Conservation (phyloP, 164 flowering plant genomes). For the Tinospora cordifolia region DNA sequence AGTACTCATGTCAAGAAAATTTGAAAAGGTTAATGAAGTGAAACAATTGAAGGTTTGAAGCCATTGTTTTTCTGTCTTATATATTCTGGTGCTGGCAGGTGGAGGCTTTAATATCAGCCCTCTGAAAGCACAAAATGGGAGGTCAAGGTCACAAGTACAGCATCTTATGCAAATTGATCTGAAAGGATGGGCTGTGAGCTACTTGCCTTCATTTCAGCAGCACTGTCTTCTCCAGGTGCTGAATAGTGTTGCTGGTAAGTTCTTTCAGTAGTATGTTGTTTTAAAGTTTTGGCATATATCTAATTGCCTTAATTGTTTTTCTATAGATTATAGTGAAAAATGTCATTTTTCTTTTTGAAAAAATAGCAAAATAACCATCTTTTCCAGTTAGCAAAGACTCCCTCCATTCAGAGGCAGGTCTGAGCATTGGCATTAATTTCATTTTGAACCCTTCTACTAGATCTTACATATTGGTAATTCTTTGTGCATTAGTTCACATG, state of each 20-base stretch:
- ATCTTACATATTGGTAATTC: background rate
- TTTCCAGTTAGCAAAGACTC: background rate
- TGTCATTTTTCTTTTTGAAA: background rate
- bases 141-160: conserved; percentile 88
- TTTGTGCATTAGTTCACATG: background rate
- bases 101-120: conserved; percentile 96
- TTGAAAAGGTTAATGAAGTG: background rate
- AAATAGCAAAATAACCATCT: background rate
- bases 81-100: conserved; percentile 42
- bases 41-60: conserved; percentile 1
- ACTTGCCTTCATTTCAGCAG: conserved; percentile 81
- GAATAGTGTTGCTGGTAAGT: conserved; percentile 91
- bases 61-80: background rate
- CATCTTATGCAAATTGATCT: conserved; percentile 98
- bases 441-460: background rate
- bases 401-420: background rate
- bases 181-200: conserved; percentile 98
- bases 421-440: background rate
- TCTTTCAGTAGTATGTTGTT: conserved; percentile 6
- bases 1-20: background rate
- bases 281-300: background rate
- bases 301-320: background rate
- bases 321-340: background rate
- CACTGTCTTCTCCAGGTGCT: conserved; percentile 92
- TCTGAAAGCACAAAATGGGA: conserved; percentile 79